These are phyloP conservation scores for Cryptococcus sp. DNA, from an alignment of 1,284 basidiomycete genomes.

Conservation along the genomic window DNA sequence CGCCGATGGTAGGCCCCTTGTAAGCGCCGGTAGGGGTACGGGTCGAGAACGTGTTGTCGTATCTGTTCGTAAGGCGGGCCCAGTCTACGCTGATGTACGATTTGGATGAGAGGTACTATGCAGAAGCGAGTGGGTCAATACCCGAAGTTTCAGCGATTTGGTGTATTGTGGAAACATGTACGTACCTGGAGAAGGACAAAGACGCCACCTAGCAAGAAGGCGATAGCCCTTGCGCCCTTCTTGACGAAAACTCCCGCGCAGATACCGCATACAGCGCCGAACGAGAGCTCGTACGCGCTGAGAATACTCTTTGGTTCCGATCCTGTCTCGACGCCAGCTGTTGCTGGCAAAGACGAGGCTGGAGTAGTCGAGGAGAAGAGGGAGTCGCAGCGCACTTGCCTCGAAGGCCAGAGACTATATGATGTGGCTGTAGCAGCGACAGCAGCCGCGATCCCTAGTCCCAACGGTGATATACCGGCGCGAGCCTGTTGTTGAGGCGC, in stretches of 20 bases:
- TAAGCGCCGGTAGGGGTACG: slow-evolving; percentile 60
- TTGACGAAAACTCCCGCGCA: slow-evolving; percentile 93
- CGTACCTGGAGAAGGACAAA: slow-evolving; percentile 83
- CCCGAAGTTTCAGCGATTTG: neutral
- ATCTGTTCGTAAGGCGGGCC: slow-evolving; percentile 60
- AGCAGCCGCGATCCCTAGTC: slow-evolving; percentile 37
- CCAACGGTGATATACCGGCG: slow-evolving; percentile 30
- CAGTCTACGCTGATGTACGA: slow-evolving; percentile 80
- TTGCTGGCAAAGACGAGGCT: neutral
- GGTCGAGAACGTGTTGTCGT: slow-evolving; percentile 72
- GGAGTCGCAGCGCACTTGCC: slow-evolving; percentile 16
- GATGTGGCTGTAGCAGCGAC: slow-evolving; percentile 16
- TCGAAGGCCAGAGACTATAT: slow-evolving; percentile 10
- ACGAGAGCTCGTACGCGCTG: slow-evolving; percentile 77
- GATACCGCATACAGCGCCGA: slow-evolving; percentile 82
- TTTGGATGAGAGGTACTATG: slow-evolving; percentile 71
- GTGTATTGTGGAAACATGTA: slow-evolving; percentile 1
- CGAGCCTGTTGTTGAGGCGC: slow-evolving; percentile 3
- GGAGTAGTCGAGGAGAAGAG: slow-evolving; percentile 2
- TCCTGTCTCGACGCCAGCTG: neutral
- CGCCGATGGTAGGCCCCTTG: slow-evolving; percentile 63
- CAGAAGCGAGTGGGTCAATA: neutral
- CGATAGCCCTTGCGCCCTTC: slow-evolving; percentile 81
- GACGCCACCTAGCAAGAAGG: slow-evolving; percentile 79
- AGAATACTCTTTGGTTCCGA: slow-evolving; percentile 62